phyloP scores from a whole-genome alignment of 2,329 filamentous ascomycete genomes.

The Clarireedia paspali region DNA sequence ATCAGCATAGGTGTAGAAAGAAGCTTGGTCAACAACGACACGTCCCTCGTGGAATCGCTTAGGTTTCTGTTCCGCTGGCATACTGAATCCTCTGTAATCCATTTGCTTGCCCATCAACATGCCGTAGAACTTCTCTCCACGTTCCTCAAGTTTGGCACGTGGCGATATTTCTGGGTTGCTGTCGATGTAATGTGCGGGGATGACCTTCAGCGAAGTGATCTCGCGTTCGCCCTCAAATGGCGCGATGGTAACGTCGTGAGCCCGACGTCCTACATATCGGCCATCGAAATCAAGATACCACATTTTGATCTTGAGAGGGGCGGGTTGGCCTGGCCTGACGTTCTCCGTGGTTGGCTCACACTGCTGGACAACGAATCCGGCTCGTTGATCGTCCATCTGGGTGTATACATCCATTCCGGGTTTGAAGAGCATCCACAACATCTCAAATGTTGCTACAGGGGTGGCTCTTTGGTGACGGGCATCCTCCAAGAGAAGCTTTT shows the following conservation, averaged over 20 bases:
- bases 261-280: constrained; percentile 19
- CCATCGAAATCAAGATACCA: constrained; percentile 29
- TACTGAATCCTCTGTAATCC: constrained; percentile 20
- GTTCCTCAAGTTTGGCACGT: constrained; percentile 14
- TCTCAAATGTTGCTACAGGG: constrained; percentile 20
- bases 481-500: constrained; percentile 18
- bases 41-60: constrained; percentile 18
- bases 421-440: constrained; percentile 23
- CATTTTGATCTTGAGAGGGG: constrained; percentile 18
- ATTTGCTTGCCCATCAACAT: constrained; percentile 19
- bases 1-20: constrained; percentile 19
- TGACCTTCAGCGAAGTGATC: constrained; percentile 23
- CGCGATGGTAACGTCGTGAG: constrained; percentile 20
- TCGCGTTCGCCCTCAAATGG: constrained; percentile 25
- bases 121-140: constrained; percentile 21
- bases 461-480: constrained; percentile 11
- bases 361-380: constrained; percentile 16
- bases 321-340: constrained; percentile 12
- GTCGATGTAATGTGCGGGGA: constrained; percentile 20
- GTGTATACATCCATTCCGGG: constrained; percentile 20
- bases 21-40: constrained; percentile 17
- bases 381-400: constrained; percentile 15
- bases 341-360: constrained; percentile 9
- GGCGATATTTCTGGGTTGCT: constrained; percentile 12
- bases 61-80: constrained; percentile 17